These are phyloP conservation scores for Globisporangium lucens DNA, from an alignment of 352 stramenopile genomes.

Conservation along the genomic window DNA sequence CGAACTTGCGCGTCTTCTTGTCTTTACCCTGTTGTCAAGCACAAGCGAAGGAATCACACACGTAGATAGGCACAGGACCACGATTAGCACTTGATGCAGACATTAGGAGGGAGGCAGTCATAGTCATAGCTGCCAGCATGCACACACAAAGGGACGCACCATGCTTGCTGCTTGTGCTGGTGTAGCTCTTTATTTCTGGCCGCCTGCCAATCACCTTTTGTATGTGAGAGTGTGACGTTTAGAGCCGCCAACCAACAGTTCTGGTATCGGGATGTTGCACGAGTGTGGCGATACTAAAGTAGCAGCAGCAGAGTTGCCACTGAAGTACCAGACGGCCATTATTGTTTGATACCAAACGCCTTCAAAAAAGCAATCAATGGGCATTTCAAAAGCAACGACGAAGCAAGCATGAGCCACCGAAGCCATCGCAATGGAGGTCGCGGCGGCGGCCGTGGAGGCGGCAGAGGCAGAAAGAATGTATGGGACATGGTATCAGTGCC, in stretches of 20 bases:
- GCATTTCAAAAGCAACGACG: neutral
- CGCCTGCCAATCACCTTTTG: slow-evolving; percentile 8
- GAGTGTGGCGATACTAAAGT: neutral
- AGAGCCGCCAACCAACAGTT: slow-evolving; percentile 22
- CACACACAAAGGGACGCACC: slow-evolving; percentile 10
- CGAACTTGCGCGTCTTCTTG: slow-evolving; percentile 98
- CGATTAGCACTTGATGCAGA: neutral
- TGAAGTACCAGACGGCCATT: neutral
- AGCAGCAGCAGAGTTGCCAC: neutral
- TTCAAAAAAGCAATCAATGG: neutral
- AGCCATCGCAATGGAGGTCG: slow-evolving; percentile 9
- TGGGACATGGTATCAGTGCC: neutral
- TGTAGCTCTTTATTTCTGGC: slow-evolving; percentile 5
- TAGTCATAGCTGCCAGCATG: too few relatives aligned
- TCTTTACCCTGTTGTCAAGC: slow-evolving; percentile 85
- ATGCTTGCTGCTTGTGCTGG: slow-evolving; percentile 9
- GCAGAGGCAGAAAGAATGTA: slow-evolving; percentile 9
- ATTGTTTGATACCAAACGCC: slow-evolving; percentile 6
- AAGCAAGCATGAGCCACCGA: slow-evolving; percentile 11
- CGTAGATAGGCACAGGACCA: neutral
- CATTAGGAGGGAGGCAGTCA: neutral
- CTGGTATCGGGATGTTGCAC: slow-evolving; percentile 12
- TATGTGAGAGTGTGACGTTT: slow-evolving; percentile 11
- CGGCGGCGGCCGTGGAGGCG: slow-evolving; percentile 8
- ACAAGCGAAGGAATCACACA: neutral